A percentile compares a stretch with the other conserved stretches of the same genome.
phyloP scores from a whole-genome alignment of 2,329 filamentous ascomycete species.

The Fusarium torreyae region DNA sequence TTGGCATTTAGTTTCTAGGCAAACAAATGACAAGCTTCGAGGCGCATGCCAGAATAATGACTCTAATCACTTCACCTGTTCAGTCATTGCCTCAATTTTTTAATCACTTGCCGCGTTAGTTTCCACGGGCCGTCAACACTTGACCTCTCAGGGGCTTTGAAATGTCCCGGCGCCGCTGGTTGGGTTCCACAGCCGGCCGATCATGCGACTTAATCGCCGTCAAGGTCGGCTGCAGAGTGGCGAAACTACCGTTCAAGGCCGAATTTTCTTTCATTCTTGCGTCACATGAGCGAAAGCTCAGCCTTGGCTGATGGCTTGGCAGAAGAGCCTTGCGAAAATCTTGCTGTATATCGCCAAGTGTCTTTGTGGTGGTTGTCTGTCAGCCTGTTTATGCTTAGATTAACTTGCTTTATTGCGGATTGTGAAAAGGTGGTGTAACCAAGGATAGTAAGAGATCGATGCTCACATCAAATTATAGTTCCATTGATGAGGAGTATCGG shows the following conservation, averaged over 20 bases:
- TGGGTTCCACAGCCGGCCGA: conserved; percentile 36
- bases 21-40: conserved; percentile 21
- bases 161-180: conserved; percentile 18
- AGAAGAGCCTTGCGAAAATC: conserved; percentile 19
- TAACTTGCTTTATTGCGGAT: conserved; percentile 6
- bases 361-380: conserved; percentile 13
- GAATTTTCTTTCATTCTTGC: conserved; percentile 31
- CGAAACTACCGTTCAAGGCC: conserved; percentile 24
- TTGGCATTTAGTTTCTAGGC: background rate
- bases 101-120: conserved; percentile 22
- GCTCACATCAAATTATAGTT: conserved; percentile 41
- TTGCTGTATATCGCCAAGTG: conserved; percentile 2
- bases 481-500: conserved; percentile 27
- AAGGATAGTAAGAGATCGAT: background rate
- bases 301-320: conserved; percentile 36
- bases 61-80: conserved; percentile 27
- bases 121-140: conserved; percentile 11
- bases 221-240: conserved; percentile 37
- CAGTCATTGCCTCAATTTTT: conserved; percentile 12
- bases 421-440: background rate
- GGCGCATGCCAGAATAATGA: conserved; percentile 28
- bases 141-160: conserved; percentile 23
- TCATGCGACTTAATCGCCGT: conserved; percentile 43
- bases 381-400: background rate
- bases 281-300: conserved; percentile 31